Evolutionary conservation across 139 green algal species (phyloP).

Genomic region (Choricystis sp.): DNA sequence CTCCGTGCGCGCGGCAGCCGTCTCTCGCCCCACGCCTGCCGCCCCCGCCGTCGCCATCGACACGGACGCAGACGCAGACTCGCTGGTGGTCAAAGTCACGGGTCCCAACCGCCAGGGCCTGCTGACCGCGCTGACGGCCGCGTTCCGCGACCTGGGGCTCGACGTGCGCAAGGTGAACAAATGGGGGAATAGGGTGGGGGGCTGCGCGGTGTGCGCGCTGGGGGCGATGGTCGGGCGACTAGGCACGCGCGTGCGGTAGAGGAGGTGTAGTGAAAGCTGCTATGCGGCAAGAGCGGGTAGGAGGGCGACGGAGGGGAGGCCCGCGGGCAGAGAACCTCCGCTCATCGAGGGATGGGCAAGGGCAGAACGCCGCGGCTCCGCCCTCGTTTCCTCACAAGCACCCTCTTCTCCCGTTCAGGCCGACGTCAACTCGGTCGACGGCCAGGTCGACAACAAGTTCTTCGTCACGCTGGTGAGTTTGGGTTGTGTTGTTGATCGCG

Average conservation of each 20-base stretch:
- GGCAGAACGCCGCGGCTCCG: neutral
- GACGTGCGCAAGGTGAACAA: slow-evolving; percentile 38
- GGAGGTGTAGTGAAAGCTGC: neutral
- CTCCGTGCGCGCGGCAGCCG: neutral
- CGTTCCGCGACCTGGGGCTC: slow-evolving; percentile 61
- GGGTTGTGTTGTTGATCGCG: slow-evolving; percentile 1
- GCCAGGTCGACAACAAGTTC: slow-evolving; percentile 57
- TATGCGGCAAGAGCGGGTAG: slow-evolving; percentile 1
- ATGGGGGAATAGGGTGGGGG: neutral
- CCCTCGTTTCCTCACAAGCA: slow-evolving; percentile 21
- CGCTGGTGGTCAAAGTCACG: slow-evolving; percentile 28
- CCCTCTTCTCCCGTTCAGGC: too few species aligned
- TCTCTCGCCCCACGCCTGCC: neutral
- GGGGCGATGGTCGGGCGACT: neutral
- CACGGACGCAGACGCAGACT: neutral
- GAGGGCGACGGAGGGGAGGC: neutral
- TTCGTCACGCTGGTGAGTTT: slow-evolving; percentile 40
- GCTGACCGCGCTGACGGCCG: slow-evolving; percentile 43
- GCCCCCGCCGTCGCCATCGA: neutral
- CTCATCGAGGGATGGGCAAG: neutral
- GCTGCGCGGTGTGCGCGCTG: neutral
- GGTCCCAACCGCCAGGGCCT: slow-evolving; percentile 49
- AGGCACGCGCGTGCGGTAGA: neutral
- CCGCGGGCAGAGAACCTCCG: neutral
- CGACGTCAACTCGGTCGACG: slow-evolving; percentile 25